phyloP scores from a whole-genome alignment of 805 yeast species.

The Candida morakotiae region DNA sequence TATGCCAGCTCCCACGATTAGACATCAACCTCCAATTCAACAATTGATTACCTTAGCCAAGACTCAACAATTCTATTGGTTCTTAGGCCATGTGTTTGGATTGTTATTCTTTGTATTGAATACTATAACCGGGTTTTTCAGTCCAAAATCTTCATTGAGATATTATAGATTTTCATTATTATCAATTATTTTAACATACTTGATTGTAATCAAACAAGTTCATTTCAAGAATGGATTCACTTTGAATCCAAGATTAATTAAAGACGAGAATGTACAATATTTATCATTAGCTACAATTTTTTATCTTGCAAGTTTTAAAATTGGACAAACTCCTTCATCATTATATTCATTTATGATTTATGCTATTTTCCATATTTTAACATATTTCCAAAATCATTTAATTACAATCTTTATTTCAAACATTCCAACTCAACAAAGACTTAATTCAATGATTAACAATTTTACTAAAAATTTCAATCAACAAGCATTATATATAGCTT shows the following conservation, averaged over 20 bases:
- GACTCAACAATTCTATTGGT: constrained; percentile 71
- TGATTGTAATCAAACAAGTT: constrained; percentile 59
- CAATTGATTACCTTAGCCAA: constrained; percentile 12
- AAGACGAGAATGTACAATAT: constrained; percentile 42
- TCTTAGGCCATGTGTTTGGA: constrained; percentile 54
- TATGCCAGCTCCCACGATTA: constrained; percentile 2
- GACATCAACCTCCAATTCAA: constrained; percentile 6
- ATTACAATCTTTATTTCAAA: constrained; percentile 30
- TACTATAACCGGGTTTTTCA: constrained; percentile 40
- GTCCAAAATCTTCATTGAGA: constrained; percentile 20
- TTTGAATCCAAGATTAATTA: constrained; percentile 9
- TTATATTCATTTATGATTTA: constrained; percentile 32
- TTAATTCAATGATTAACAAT: constrained; percentile 24
- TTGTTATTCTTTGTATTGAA: constrained; percentile 37
- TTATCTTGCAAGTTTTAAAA: constrained; percentile 22
- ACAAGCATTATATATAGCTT: constrained; percentile 34
- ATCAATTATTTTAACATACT: constrained; percentile 55
- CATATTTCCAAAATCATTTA: constrained; percentile 35
- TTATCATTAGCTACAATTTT: constrained; percentile 28
- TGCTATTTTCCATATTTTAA: constrained; percentile 34
- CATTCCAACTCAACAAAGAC: constrained; percentile 23
- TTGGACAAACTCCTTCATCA: constrained; percentile 37
- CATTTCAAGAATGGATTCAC: constrained; percentile 27
- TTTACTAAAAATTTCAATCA: constrained; percentile 31
- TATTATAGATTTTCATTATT: constrained; percentile 37